Conservation (phyloP, 1,139 yeast genomes). For the Pneumocystis murina region DNA sequence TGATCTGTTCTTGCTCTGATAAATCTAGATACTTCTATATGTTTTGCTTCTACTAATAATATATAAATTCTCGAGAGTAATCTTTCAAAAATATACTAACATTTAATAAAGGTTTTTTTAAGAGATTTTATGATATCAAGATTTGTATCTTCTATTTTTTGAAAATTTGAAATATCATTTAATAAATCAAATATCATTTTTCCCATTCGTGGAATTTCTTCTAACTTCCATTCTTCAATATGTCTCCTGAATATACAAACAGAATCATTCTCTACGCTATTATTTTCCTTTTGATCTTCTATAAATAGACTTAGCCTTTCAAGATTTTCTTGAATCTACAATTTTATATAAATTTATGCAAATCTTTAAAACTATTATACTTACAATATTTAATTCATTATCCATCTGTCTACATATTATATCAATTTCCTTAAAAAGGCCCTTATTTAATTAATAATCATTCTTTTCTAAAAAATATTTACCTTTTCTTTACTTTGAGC, state of each 20-base stretch:
- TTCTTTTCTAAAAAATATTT: background rate
- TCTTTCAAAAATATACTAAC: background rate
- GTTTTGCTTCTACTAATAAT: conserved; percentile 8
- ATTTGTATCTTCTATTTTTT: background rate
- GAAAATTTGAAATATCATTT: background rate
- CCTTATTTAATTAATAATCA: background rate
- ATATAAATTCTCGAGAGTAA: background rate
- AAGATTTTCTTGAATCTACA: background rate
- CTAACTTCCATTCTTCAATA: background rate
- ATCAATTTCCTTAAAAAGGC: conserved; percentile 4
- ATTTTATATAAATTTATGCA: background rate
- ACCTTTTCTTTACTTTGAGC: conserved; percentile 1
- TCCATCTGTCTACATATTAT: conserved; percentile 1
- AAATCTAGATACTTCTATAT: conserved; percentile 6
- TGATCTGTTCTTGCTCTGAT: conserved; percentile 9
- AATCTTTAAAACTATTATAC: background rate
- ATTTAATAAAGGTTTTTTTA: background rate
- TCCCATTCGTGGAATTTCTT: background rate
- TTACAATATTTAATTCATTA: conserved; percentile 1
- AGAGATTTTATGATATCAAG: background rate
- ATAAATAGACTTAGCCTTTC: background rate
- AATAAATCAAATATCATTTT: background rate
- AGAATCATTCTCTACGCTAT: background rate
- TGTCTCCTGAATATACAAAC: background rate
- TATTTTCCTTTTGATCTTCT: background rate